Evolutionary conservation across 345 rosid genomes (phyloP).

Genomic region (Cardiospermum halicacabum): DNA sequence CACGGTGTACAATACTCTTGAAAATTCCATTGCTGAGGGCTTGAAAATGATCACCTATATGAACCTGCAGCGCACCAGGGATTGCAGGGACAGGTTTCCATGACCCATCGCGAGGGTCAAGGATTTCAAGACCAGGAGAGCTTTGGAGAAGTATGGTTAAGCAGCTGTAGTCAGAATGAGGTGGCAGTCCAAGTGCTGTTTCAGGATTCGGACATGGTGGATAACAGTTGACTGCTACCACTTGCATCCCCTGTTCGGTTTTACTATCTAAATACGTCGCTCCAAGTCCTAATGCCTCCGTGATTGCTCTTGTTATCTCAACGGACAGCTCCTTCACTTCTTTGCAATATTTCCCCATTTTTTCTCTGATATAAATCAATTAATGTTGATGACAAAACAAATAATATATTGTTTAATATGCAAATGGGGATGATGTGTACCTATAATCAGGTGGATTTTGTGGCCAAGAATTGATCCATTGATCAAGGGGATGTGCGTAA

Average conservation of each 20-base stretch:
- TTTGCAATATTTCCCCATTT: conserved; percentile 43
- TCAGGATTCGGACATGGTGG: conserved; percentile 56
- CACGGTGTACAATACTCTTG: conserved; percentile 57
- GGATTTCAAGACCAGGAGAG: conserved; percentile 52
- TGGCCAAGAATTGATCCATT: conserved; percentile 59
- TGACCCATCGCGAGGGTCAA: conserved; percentile 24
- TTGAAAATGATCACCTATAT: conserved; percentile 62
- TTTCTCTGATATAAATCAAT: conserved; percentile 31
- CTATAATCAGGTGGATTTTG: conserved; percentile 48
- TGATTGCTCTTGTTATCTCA: conserved; percentile 43
- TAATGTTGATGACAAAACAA: too few relatives aligned
- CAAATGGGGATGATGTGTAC: conserved; percentile 6
- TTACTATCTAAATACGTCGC: conserved; percentile 32
- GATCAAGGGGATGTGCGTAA: conserved; percentile 57
- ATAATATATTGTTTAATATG: too few relatives aligned
- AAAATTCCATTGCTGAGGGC: conserved; percentile 65
- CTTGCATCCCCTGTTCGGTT: conserved; percentile 57
- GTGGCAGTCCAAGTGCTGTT: conserved; percentile 45
- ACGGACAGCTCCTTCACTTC: conserved; percentile 37
- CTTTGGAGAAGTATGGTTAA: conserved; percentile 50
- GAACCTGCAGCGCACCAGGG: conserved; percentile 55
- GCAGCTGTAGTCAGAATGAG: conserved; percentile 66
- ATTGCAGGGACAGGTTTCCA: conserved; percentile 47
- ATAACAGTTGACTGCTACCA: conserved; percentile 50
- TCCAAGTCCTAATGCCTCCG: conserved; percentile 49